Evolutionary conservation across 306 rosid genomes (phyloP).

Genomic region (Vigna angularis): DNA sequence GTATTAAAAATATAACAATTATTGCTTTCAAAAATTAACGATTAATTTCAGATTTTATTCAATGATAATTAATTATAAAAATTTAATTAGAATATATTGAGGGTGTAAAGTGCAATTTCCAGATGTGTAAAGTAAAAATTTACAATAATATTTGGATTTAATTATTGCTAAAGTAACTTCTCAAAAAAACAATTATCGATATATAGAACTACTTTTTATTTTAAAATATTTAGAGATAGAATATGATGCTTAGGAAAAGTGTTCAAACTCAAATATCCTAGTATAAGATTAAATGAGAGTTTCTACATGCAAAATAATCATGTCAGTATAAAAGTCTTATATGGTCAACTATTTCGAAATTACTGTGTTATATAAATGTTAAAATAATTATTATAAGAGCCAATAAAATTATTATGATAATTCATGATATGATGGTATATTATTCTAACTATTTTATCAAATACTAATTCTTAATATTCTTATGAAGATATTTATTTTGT

Average conservation of each 20-base stretch:
- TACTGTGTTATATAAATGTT: too few relatives aligned
- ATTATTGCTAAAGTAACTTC: background rate
- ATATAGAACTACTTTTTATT: background rate
- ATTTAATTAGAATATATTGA: background rate
- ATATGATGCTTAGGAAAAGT: background rate
- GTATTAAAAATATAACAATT: background rate
- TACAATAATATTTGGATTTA: background rate
- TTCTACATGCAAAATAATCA: background rate
- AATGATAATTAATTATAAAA: background rate
- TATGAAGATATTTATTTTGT: background rate
- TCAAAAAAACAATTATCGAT: conserved; percentile 42
- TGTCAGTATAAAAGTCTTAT: too few relatives aligned
- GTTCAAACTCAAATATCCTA: background rate
- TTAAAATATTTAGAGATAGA: background rate
- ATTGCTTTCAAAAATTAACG: background rate
- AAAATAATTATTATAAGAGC: too few relatives aligned
- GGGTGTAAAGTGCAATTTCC: background rate
- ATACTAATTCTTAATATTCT: background rate
- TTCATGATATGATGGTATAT: too few relatives aligned
- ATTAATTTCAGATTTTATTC: background rate
- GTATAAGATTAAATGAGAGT: background rate
- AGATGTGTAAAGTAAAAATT: too few relatives aligned
- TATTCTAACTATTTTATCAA: too few relatives aligned
- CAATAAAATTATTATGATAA: too few relatives aligned
- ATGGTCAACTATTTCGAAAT: too few relatives aligned